phyloP scores from a whole-genome alignment of 2,329 filamentous ascomycete species.

The Thelonectria olida region DNA sequence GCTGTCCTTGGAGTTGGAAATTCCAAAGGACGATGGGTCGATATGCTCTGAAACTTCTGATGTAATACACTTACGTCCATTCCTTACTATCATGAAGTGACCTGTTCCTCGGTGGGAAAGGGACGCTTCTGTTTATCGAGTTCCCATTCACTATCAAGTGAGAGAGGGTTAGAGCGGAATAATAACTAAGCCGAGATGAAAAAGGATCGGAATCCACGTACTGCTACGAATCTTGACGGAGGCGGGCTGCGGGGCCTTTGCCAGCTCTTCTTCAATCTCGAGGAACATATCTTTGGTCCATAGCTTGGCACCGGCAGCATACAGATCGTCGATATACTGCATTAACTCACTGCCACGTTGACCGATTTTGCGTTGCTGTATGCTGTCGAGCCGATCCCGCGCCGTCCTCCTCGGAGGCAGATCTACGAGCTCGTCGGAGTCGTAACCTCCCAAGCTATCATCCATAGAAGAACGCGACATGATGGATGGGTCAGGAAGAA shows the following conservation, averaged over 20 bases:
- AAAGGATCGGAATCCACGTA: background rate
- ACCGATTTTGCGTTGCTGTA: background rate
- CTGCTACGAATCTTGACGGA: background rate
- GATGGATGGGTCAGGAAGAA: too few relatives aligned
- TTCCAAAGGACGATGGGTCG: too few relatives aligned
- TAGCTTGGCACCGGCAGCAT: background rate
- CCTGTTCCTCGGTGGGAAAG: background rate
- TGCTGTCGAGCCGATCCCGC: too few relatives aligned
- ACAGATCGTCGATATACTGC: background rate
- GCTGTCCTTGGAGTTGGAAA: too few relatives aligned
- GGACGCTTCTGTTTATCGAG: too few relatives aligned
- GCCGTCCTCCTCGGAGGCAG: background rate
- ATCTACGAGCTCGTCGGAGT: background rate
- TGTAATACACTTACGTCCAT: background rate
- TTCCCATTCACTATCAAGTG: background rate
- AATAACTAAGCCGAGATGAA: background rate
- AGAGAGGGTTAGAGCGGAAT: background rate
- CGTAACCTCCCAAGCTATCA: background rate
- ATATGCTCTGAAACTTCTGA: background rate
- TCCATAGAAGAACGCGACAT: too few relatives aligned
- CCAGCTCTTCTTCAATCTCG: background rate
- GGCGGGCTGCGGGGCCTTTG: background rate
- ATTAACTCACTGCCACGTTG: background rate
- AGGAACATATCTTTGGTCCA: conserved; percentile 15
- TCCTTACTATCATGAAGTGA: background rate